Evolutionary conservation across 768 basidiomycete genomes (phyloP).

Genomic region (Kwoniella dejecticola): DNA sequence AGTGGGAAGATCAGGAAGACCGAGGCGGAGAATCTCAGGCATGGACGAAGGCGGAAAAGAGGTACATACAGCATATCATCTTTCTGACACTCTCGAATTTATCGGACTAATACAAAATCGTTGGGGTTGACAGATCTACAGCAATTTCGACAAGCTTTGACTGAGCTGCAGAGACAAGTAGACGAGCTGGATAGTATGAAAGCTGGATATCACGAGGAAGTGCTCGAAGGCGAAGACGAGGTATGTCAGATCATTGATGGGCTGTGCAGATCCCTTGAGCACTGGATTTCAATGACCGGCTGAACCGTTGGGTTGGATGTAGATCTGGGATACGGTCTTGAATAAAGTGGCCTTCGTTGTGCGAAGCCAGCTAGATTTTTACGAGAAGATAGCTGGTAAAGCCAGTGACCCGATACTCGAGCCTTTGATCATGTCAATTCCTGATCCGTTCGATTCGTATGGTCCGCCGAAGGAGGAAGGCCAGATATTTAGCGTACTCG

Average conservation of each 20-base stretch:
- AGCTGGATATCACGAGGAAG: conserved; percentile 77
- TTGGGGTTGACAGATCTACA: conserved; percentile 68
- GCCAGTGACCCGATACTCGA: conserved; percentile 80
- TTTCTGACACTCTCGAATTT: no score
- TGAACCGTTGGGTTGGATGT: neutral
- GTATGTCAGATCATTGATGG: conserved; percentile 44
- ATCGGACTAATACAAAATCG: no score
- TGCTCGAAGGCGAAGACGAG: conserved; percentile 88
- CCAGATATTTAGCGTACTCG: conserved; percentile 88
- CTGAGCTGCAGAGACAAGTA: conserved; percentile 80
- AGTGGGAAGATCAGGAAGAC: conserved; percentile 81
- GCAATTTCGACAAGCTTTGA: conserved; percentile 78
- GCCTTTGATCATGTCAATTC: conserved; percentile 82
- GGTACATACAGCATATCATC: no score
- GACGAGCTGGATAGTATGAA: conserved; percentile 88
- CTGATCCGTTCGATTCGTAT: conserved; percentile 91
- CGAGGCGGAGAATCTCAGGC: conserved; percentile 78
- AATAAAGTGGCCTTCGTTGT: conserved; percentile 83
- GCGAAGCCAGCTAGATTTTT: conserved; percentile 87
- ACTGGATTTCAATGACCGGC: neutral
- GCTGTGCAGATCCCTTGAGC: neutral
- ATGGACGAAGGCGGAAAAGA: conserved; percentile 67
- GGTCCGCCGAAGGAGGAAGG: conserved; percentile 84
- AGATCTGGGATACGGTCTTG: conserved; percentile 85
- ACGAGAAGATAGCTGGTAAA: conserved; percentile 62